Conservation (phyloP, 2,329 filamentous ascomycete genomes). For the Colletotrichum tropicale region DNA sequence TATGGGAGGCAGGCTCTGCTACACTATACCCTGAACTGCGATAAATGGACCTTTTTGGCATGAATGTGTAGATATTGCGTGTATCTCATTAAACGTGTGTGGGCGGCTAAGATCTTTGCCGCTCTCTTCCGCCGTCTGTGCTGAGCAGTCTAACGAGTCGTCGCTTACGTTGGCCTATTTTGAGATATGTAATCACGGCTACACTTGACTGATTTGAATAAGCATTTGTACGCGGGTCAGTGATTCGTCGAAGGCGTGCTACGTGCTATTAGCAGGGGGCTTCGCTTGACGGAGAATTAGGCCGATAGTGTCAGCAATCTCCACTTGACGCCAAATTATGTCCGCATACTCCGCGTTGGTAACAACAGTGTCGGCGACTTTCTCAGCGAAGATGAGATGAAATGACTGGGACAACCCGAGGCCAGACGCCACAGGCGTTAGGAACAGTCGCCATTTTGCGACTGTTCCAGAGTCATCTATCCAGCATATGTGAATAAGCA, state of each 20-base stretch:
- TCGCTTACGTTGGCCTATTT: not conserved
- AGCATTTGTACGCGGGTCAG: not conserved
- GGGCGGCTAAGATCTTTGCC: not conserved
- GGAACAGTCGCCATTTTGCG: not conserved
- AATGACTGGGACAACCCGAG: not conserved
- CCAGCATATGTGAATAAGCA: not conserved
- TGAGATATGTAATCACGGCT: not conserved
- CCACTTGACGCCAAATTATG: not conserved
- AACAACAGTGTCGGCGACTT: not conserved
- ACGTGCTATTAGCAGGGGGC: not conserved
- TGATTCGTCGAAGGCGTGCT: not conserved
- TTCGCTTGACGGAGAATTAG: not conserved
- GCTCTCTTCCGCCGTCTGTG: not conserved
- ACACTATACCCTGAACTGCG: not conserved
- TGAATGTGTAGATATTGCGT: not conserved
- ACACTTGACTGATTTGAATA: not conserved
- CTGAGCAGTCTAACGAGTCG: not conserved
- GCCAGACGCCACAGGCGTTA: not conserved
- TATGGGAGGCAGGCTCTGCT: not conserved
- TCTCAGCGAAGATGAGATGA: not conserved
- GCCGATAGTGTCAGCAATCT: not conserved
- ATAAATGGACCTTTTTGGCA: not conserved
- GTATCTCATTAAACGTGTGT: not conserved
- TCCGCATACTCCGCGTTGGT: not conserved
- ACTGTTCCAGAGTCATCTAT: not conserved